Conservation (phyloP, 192 early-diverging fungal species). For the Coemansia sp. region DNA sequence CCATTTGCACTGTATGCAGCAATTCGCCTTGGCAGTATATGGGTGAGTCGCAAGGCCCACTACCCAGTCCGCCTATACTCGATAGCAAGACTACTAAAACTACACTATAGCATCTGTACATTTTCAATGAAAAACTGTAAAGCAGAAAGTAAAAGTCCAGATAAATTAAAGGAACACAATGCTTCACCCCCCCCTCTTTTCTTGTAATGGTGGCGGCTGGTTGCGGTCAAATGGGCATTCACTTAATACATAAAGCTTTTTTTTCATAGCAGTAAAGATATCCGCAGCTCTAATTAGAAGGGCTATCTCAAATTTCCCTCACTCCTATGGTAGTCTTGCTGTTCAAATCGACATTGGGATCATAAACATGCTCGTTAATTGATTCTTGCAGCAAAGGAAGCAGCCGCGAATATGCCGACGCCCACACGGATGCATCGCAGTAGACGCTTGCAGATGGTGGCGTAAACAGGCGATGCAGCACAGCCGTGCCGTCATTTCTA, state of each 20-base stretch:
- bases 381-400: conserved; percentile 1
- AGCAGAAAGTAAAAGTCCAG: too few relatives aligned
- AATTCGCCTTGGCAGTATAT: conserved; percentile 70
- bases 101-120: conserved; percentile 3
- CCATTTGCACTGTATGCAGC: conserved; percentile 61
- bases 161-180: too few relatives aligned
- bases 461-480: conserved; percentile 17
- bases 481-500: not conserved
- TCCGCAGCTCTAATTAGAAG: too few relatives aligned
- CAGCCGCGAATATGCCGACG: conserved; percentile 12
- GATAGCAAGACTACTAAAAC: not conserved
- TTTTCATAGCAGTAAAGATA: too few relatives aligned
- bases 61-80: not conserved
- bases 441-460: conserved; percentile 15
- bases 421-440: conserved; percentile 22
- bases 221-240: not conserved
- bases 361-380: not conserved
- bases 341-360: not conserved
- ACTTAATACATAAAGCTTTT: not conserved
- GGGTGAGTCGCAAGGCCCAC: conserved; percentile 55
- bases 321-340: not conserved
- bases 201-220: not conserved
- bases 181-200: too few relatives aligned
- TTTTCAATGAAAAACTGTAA: not conserved
- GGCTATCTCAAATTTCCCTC: not conserved